These are phyloP conservation scores for Fusarium sp. DNA, from an alignment of 2,329 filamentous ascomycete genomes.

Conservation along the genomic window DNA sequence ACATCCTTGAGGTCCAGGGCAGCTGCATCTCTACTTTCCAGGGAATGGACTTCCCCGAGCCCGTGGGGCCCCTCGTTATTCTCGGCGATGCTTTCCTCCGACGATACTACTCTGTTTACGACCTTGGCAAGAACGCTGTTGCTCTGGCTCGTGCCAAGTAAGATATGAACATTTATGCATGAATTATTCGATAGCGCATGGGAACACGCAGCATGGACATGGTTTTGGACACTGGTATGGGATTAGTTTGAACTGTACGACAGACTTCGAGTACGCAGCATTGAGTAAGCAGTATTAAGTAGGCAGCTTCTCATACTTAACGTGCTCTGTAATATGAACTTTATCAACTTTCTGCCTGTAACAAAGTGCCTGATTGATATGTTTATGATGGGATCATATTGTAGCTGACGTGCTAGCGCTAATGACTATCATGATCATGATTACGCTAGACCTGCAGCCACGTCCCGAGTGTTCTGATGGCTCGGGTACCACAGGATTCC, in stretches of 20 bases:
- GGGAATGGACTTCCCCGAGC: slow-evolving; percentile 92
- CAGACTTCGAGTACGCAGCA: slow-evolving; percentile 12
- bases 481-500: neutral
- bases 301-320: slow-evolving; percentile 25
- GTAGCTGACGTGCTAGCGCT: neutral
- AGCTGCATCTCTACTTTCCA: slow-evolving; percentile 98
- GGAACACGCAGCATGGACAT: slow-evolving; percentile 32
- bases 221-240: slow-evolving; percentile 32
- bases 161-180: slow-evolving; percentile 31
- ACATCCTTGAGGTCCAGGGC: slow-evolving; percentile 94
- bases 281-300: slow-evolving; percentile 10
- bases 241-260: slow-evolving; percentile 35
- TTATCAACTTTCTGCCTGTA: slow-evolving; percentile 17
- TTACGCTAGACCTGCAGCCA: slow-evolving; percentile 35
- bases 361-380: slow-evolving; percentile 1
- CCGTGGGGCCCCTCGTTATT: slow-evolving; percentile 91
- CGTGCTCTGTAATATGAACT: slow-evolving; percentile 41
- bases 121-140: slow-evolving; percentile 88
- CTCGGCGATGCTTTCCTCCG: slow-evolving; percentile 89
- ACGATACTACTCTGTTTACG: slow-evolving; percentile 95
- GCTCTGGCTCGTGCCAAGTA: slow-evolving; percentile 87
- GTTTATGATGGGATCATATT: slow-evolving; percentile 8
- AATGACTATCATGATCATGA: slow-evolving; percentile 18
- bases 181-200: slow-evolving; percentile 38
- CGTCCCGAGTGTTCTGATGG: slow-evolving; percentile 3